Base-by-base conservation (phyloP, 495 filamentous ascomycete species). In the Chaetomium tenue region DNA sequence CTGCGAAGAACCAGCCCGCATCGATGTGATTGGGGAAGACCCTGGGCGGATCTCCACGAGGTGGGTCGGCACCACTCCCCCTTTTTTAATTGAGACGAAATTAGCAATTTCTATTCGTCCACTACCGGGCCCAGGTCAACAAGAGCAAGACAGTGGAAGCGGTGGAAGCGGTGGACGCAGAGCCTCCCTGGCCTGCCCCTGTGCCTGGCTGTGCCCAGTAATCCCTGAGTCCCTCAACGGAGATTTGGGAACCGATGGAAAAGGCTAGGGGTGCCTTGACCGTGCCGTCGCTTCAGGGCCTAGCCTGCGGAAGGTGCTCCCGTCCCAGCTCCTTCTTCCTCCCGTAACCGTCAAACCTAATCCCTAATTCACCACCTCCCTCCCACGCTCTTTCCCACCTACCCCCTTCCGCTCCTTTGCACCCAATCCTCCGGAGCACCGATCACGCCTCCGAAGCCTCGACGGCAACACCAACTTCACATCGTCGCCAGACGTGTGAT, bases 81-180 rank as follows among this genome's bases (percentile, higher is more conserved):
- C 64, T 66, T 72, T 73, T 74, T 73, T 74, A 66, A 70, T 72
- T 66, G 61, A 70, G 67, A 63, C 68, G 66, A 73, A 69, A 75
- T 75, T 68, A 72, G 72, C 72, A 71, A 71, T 70, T 73, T 69
- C 66, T 65, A 75, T 73, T 73, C 70, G 71, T 68, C 70, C 64
- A 68, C 67, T 37, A 61, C 60, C 56, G 22, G n/a, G 60, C 20
- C 47, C 23, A 39, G 52, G 33, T 11, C 33, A 37, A 37, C 33
- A 37, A 37, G 6, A 37, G 33, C 33, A 37, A 26, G 51, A 22
- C 33, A 37, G 33, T 37, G 33, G 30, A 44, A 23, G 26, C 20
- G 15, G 25, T 18, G 11, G 52, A 40, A 48, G 42, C 30, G 47
- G 60, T 40, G 60, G 50, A 30, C 16, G 22, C 18, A 48, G 40